Conservation (phyloP, 148 eudicot species). For the Salicornia ramosissima region DNA sequence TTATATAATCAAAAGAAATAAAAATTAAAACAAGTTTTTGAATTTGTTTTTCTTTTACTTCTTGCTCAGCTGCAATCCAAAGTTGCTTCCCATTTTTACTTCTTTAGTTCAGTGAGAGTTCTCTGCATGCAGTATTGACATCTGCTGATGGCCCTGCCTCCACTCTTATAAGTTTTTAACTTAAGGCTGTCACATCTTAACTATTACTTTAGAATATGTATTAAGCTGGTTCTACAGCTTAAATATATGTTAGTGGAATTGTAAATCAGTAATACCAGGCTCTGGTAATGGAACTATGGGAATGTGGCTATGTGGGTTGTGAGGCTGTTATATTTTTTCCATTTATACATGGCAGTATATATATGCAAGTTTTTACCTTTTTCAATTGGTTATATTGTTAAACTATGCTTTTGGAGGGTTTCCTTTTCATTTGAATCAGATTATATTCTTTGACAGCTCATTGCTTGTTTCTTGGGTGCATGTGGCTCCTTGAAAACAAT, state of each 20-base stretch:
- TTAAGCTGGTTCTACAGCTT: neutral
- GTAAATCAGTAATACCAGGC: neutral
- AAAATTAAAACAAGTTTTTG: neutral
- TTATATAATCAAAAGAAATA: neutral
- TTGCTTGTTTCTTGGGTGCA: neutral
- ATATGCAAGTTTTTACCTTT: neutral
- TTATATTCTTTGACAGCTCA: neutral
- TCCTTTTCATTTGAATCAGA: neutral
- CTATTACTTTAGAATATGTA: neutral
- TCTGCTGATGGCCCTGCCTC: neutral
- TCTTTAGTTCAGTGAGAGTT: neutral
- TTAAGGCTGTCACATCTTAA: neutral
- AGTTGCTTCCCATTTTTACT: neutral
- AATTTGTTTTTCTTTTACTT: neutral
- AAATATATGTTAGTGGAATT: neutral
- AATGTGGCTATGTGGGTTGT: neutral
- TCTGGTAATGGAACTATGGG: neutral
- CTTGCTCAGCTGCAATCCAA: neutral
- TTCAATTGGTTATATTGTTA: neutral
- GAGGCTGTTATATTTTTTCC: too few species aligned
- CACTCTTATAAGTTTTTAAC: neutral
- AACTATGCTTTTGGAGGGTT: neutral
- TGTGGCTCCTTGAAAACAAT: neutral
- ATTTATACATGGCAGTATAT: neutral
- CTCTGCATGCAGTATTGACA: neutral